phyloP scores from a whole-genome alignment of 148 eudicot species.

The Amaranthus cruentus region DNA sequence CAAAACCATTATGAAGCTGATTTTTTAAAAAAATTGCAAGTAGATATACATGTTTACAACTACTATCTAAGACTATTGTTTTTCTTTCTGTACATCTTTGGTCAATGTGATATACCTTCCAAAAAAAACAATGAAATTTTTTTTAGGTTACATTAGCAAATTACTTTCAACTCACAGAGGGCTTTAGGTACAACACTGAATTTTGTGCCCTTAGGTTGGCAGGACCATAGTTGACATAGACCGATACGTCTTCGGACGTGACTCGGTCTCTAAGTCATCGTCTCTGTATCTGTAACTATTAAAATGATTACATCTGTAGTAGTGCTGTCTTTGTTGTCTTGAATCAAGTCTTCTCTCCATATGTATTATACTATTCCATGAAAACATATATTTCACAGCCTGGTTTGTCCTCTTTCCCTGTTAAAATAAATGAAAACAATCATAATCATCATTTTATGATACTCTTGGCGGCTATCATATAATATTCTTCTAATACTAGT shows the following conservation, averaged over 20 bases:
- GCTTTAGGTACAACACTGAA: too few species aligned
- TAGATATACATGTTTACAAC: neutral
- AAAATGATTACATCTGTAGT: neutral
- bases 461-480: neutral
- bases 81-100: neutral
- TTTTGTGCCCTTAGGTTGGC: too few species aligned
- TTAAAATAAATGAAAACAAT: neutral
- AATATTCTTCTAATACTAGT: neutral
- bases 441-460: neutral
- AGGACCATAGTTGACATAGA: too few species aligned
- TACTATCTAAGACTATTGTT: neutral
- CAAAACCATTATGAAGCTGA: neutral
- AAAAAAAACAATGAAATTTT: too few species aligned
- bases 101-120: too few species aligned
- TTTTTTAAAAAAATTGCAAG: neutral
- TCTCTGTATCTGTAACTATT: neutral
- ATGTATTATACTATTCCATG: neutral
- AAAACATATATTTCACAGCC: neutral
- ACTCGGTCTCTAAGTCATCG: neutral
- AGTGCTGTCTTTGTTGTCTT: neutral
- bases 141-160: too few species aligned
- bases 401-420: neutral
- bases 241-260: too few species aligned
- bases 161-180: too few species aligned
- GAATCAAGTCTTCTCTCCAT: neutral